These are phyloP conservation scores for Aspergillus sp. DNA, from an alignment of 2,329 filamentous ascomycete species.

Conservation along the genomic window DNA sequence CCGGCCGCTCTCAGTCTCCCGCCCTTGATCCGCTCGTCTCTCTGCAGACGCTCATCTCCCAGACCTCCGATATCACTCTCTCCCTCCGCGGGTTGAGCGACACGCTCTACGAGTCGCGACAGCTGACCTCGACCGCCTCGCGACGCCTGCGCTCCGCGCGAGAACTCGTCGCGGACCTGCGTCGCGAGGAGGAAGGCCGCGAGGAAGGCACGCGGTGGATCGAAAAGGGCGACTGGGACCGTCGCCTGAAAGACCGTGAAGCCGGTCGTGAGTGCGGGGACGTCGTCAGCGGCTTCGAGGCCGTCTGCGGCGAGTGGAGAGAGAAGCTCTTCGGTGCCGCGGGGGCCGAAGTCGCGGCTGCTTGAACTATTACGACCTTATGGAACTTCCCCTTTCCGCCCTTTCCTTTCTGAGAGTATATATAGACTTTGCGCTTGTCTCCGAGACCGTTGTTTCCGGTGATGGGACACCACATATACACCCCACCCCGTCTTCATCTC, in stretches of 20 bases:
- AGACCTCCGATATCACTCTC: conserved; percentile 72
- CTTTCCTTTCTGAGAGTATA: background rate
- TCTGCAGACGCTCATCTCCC: conserved; percentile 65
- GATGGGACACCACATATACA: too few species aligned
- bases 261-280: conserved; percentile 81
- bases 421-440: background rate
- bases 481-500: too few species aligned
- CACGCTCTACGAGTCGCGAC: conserved; percentile 88
- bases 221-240: conserved; percentile 77
- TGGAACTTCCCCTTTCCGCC: background rate
- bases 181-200: conserved; percentile 74
- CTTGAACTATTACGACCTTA: conserved; percentile 15
- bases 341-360: conserved; percentile 31
- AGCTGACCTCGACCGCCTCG: conserved; percentile 78
- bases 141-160: conserved; percentile 76
- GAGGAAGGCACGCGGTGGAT: conserved; percentile 84
- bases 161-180: conserved; percentile 82
- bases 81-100: conserved; percentile 85
- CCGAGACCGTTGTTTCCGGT: background rate
- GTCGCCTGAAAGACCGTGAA: conserved; percentile 71
- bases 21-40: conserved; percentile 58
- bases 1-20: conserved; percentile 30
- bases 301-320: conserved; percentile 82
- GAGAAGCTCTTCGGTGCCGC: conserved; percentile 63
- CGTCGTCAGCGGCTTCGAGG: conserved; percentile 89